phyloP scores from a whole-genome alignment of 768 basidiomycete species.

The Suillus tomentosus region DNA sequence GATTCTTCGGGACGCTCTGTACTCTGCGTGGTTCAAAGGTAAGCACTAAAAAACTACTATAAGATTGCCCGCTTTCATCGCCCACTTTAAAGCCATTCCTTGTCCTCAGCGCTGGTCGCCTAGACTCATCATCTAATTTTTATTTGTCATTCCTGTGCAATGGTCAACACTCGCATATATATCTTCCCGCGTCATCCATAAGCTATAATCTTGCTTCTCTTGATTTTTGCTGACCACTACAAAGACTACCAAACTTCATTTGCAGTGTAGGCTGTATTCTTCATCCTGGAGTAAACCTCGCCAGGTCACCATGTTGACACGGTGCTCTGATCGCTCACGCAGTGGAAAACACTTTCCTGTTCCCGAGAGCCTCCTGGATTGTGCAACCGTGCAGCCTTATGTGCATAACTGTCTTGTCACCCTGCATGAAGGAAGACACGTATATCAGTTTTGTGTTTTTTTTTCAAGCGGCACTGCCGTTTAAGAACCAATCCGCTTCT shows the following conservation, averaged over 20 bases:
- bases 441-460: constrained; percentile 10
- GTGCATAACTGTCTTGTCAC: not conserved
- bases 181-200: not conserved
- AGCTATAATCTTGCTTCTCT: not conserved
- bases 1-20: not conserved
- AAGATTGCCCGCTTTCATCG: too few relatives aligned
- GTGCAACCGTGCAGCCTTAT: constrained; percentile 3
- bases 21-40: not conserved
- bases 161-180: not conserved
- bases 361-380: constrained; percentile 10
- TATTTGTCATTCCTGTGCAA: not conserved
- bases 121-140: not conserved
- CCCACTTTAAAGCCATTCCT: not conserved
- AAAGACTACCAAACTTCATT: constrained; percentile 4
- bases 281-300: constrained; percentile 2
- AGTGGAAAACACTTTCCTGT: constrained; percentile 8
- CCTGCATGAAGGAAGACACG: constrained; percentile 4
- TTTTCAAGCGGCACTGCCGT: constrained; percentile 15
- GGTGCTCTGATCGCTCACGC: not conserved
- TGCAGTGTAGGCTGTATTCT: constrained; percentile 12
- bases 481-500: constrained; percentile 7
- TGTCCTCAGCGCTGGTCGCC: not conserved
- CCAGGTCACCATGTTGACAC: constrained; percentile 10
- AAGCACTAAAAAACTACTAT: not conserved
- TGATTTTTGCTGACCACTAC: not conserved